Evolutionary conservation across 225 moss, liverwort and hornwort species (phyloP).

Genomic region (Takakia lepidozioides): DNA sequence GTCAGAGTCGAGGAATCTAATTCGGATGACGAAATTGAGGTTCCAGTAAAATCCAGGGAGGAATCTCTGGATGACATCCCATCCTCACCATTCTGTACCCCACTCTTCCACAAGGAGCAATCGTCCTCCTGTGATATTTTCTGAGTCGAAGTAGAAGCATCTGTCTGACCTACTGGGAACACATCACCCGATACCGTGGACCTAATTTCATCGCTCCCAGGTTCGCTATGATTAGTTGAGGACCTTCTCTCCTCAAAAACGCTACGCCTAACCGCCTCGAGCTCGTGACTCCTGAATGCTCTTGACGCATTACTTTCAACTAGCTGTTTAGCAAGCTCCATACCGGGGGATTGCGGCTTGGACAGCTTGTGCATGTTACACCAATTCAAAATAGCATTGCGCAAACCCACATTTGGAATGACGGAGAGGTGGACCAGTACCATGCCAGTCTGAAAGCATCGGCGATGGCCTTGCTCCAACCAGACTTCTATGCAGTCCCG

Average conservation of each 20-base stretch:
- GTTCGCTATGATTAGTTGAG: too few species aligned
- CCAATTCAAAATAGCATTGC: constrained; percentile 39
- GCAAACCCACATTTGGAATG: constrained; percentile 39
- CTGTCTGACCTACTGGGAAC: not conserved
- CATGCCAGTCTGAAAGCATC: constrained; percentile 45
- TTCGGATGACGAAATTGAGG: constrained; percentile 10
- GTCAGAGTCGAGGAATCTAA: constrained; percentile 16
- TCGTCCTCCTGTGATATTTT: too few species aligned
- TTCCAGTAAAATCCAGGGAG: too few species aligned
- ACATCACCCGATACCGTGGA: constrained; percentile 21
- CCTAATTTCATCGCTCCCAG: constrained; percentile 9
- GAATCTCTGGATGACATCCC: too few species aligned
- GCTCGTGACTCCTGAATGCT: constrained; percentile 22
- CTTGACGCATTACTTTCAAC: constrained; percentile 19
- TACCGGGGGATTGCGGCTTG: constrained; percentile 30
- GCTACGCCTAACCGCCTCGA: constrained; percentile 22
- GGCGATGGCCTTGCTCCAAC: constrained; percentile 2
- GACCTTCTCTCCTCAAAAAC: too few species aligned
- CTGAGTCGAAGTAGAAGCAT: too few species aligned
- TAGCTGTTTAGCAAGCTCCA: constrained; percentile 17
- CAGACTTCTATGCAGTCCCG: not conserved
- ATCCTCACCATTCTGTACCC: constrained; percentile 6
- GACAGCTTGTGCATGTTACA: constrained; percentile 34
- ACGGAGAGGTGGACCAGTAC: constrained; percentile 27
- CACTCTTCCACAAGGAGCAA: constrained; percentile 3